Evolutionary conservation across 2,329 filamentous ascomycete species (phyloP).

Genomic region (Fusarium drepaniforme): DNA sequence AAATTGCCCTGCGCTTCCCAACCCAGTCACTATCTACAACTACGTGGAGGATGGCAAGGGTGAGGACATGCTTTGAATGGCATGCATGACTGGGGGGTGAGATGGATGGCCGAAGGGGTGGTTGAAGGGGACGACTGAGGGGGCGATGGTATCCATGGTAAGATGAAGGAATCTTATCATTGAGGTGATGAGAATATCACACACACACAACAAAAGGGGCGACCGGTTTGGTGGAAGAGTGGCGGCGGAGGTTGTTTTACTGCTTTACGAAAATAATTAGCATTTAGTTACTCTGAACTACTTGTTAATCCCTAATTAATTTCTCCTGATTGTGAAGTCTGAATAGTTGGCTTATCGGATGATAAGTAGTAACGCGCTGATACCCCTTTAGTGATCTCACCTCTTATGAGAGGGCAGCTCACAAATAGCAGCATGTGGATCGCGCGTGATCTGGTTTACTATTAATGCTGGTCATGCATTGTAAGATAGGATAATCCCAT

Average conservation of each 20-base stretch:
- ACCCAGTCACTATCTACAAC: conserved; percentile 4
- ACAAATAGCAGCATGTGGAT: background rate
- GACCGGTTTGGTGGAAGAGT: background rate
- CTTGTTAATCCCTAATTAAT: background rate
- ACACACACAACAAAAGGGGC: background rate
- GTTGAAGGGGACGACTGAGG: background rate
- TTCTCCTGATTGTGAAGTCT: background rate
- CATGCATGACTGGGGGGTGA: background rate
- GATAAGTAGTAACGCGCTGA: background rate
- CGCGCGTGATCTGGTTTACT: background rate
- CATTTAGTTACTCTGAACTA: background rate
- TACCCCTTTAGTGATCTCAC: background rate
- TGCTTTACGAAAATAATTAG: background rate
- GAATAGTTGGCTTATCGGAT: background rate
- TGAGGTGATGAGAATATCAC: background rate
- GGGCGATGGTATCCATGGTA: background rate
- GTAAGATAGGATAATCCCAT: background rate
- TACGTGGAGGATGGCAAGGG: background rate
- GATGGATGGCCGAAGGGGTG: background rate
- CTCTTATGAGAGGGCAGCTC: background rate
- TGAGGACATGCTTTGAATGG: background rate
- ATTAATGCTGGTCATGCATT: background rate
- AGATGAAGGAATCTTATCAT: background rate
- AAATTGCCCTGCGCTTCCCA: background rate
- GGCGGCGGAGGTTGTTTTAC: background rate